phyloP scores from a whole-genome alignment of 768 basidiomycete genomes.

The Candolleomyces aberdarensis region DNA sequence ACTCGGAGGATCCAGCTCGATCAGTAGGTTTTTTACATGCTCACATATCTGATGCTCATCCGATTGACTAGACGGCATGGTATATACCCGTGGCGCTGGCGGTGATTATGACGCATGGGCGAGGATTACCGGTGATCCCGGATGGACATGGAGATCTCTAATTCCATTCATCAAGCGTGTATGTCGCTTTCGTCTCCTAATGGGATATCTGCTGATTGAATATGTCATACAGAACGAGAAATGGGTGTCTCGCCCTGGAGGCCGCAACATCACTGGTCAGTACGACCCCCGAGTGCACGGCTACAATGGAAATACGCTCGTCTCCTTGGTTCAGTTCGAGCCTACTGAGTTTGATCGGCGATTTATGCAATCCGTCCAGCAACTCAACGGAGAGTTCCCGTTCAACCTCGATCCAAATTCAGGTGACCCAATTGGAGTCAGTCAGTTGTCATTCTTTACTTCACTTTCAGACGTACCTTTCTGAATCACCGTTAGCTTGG shows the following conservation, averaged over 20 bases:
- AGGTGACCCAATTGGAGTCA: neutral
- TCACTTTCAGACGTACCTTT: neutral
- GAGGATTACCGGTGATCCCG: constrained; percentile 24
- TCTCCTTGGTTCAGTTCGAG: constrained; percentile 27
- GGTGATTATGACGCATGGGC: constrained; percentile 26
- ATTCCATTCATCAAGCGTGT: constrained; percentile 27
- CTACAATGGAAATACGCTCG: constrained; percentile 24
- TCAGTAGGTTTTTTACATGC: constrained; percentile 15
- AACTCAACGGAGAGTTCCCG: neutral
- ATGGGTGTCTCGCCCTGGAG: constrained; percentile 30
- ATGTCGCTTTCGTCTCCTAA: neutral
- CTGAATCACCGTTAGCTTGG: neutral
- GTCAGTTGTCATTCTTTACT: neutral
- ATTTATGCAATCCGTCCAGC: constrained; percentile 12
- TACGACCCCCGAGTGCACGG: constrained; percentile 33
- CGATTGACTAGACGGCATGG: constrained; percentile 23
- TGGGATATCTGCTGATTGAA: neutral
- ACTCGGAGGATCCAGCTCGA: constrained; percentile 24
- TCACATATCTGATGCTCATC: neutral
- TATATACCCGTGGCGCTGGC: constrained; percentile 28
- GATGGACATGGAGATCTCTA: constrained; percentile 33
- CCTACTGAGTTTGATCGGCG: constrained; percentile 15
- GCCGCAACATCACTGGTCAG: constrained; percentile 34
- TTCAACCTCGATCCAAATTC: constrained; percentile 20
- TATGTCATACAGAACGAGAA: constrained; percentile 30